These are phyloP conservation scores for Boletus speciosus DNA, from an alignment of 768 basidiomycete species.

Conservation along the genomic window DNA sequence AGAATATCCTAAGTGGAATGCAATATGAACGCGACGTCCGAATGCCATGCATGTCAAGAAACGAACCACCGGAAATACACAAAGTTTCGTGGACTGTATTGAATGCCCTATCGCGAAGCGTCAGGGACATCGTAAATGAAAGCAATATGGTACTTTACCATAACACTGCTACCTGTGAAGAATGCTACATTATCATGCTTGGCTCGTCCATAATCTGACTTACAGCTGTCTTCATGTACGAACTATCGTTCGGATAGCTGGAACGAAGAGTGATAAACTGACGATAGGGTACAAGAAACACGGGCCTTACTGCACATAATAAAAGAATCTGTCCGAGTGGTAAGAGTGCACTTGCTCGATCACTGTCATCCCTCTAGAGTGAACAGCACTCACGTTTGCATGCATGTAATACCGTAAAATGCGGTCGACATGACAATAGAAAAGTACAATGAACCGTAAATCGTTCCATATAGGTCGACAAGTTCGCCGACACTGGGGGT, in stretches of 20 bases:
- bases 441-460: conserved; percentile 6
- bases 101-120: not conserved
- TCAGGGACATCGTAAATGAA: not conserved
- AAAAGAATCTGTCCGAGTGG: conserved; percentile 4
- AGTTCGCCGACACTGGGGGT: no score
- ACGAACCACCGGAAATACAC: conserved; percentile 8
- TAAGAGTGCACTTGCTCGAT: not conserved
- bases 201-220: not conserved
- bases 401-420: conserved; percentile 7
- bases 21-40: not conserved
- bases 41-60: not conserved
- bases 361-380: not conserved
- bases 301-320: conserved; percentile 6
- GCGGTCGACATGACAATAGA: not conserved
- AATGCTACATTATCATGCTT: not conserved
- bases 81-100: conserved; percentile 14
- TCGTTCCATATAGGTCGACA: not conserved
- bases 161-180: conserved; percentile 6
- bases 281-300: not conserved
- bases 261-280: not conserved
- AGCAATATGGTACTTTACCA: not conserved
- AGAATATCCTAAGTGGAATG: conserved; percentile 1
- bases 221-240: conserved; percentile 4
- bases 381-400: conserved; percentile 9
- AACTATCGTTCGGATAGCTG: conserved; percentile 10